Base-by-base conservation (phyloP, 2,329 filamentous ascomycete species). In the Cladosporium sp. region DNA sequence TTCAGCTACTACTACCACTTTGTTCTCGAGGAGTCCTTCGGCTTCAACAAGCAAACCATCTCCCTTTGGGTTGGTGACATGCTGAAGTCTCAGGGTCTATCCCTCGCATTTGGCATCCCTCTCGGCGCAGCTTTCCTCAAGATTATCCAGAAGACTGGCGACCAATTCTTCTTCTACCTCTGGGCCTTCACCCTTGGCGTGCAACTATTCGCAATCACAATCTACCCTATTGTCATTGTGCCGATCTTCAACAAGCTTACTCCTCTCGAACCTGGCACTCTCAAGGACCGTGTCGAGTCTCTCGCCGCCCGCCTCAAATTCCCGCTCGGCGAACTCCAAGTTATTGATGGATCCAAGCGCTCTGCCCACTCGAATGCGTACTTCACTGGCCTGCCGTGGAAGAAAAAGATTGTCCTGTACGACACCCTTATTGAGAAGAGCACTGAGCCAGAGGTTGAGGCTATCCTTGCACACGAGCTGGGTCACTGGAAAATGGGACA, bases 341-440 rank as follows among this genome's bases (percentile, higher is more conserved):
- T 98, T 75, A 99, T 99, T 74, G 92, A 96, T 77, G 92, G 92
- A 59, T 93, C 90, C 82, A 94, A 94, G 83, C 87, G 92, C 73
- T 92, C 90, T 76, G 90, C 91, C 28, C 92, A 96, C 81, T 93
- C 90, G 81, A 96, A 96, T 76, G 92, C 92, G 24, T 96, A 96
- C 81, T 99, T 99, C 83, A 97, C 96, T 74, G 95, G 95, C 68
- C 87, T 99, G 65, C 95, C 95, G 51, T 99, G 94, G 93, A 97
- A 97, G 87, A 98, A 98, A 87, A 96, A 98, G 83, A 99, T 99
- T 83, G 95, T 99, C 75, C 96, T 99, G 76, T 99, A 97, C 78
- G 95, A 99, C 78, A 99, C 96, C 5, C 82, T 99, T 69, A 93
- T 99, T 69, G 94, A 97, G 80, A 97, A 98, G 87, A 95, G 91